Conservation (phyloP, 495 filamentous ascomycete genomes). For the Aspergillus cristatus region DNA sequence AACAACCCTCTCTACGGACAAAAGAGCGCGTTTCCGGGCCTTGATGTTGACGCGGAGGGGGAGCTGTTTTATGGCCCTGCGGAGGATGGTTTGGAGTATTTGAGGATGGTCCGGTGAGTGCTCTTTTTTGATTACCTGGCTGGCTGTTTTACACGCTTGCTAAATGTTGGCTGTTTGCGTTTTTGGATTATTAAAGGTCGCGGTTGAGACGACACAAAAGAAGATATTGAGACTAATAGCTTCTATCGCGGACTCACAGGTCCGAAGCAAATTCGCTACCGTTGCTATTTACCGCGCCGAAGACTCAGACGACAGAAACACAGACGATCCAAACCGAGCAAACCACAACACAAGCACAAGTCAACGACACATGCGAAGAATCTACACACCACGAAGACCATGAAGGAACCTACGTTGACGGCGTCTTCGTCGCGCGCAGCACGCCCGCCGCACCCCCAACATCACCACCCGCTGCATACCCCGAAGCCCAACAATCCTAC, state of each 20-base stretch:
- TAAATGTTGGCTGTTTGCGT: constrained; percentile 22
- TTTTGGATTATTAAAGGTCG: background rate
- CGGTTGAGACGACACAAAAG: no score
- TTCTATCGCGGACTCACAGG: constrained; percentile 31
- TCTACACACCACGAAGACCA: background rate
- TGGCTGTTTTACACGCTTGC: constrained; percentile 9
- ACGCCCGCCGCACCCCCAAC: constrained; percentile 2
- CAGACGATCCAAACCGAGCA: no score
- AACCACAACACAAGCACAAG: no score
- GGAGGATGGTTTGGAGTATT: constrained; percentile 62
- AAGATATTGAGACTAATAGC: no score
- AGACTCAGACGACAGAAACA: no score
- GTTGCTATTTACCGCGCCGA: constrained; percentile 49
- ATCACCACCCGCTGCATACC: constrained; percentile 8
- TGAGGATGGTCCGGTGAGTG: constrained; percentile 72
- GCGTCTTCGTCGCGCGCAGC: constrained; percentile 32
- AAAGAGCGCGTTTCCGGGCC: constrained; percentile 63
- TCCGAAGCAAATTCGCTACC: constrained; percentile 66
- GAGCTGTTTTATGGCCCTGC: constrained; percentile 40
- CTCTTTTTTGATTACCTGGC: constrained; percentile 2
- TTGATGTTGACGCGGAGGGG: constrained; percentile 47
- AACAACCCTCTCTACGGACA: constrained; percentile 66
- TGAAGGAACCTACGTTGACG: constrained; percentile 12
- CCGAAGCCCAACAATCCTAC: constrained; percentile 51
- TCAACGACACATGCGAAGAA: no score